phyloP scores from a whole-genome alignment of 345 rosid genomes.

The Hypericum perforatum region DNA sequence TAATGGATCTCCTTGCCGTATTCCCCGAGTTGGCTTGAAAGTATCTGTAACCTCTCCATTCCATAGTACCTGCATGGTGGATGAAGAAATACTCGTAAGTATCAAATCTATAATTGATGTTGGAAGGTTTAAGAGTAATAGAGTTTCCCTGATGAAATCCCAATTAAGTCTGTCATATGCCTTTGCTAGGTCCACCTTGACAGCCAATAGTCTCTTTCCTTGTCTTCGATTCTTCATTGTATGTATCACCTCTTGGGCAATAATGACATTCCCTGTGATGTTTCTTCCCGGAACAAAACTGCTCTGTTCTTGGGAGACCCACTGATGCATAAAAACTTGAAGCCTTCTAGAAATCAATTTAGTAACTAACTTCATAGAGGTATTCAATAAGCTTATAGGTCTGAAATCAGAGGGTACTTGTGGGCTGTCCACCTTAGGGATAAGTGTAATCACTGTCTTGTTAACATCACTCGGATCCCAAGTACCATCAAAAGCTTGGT shows the following conservation, averaged over 20 bases:
- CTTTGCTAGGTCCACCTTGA: neutral
- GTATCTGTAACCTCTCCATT: neutral
- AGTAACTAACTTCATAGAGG: neutral
- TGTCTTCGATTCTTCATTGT: neutral
- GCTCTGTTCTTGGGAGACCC: neutral
- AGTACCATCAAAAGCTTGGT: too few relatives aligned
- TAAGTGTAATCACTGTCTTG: too few relatives aligned
- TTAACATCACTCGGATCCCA: too few relatives aligned
- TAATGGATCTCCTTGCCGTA: neutral
- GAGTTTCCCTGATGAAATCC: neutral
- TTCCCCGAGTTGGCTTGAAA: neutral
- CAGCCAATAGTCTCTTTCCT: neutral
- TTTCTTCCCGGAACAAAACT: neutral
- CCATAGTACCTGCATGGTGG: neutral
- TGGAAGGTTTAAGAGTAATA: neutral
- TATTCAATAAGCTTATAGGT: too few relatives aligned
- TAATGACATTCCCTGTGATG: neutral
- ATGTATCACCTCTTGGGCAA: neutral
- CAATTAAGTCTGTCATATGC: neutral
- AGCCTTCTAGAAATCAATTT: neutral
- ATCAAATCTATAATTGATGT: neutral
- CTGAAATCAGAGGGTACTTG: too few relatives aligned
- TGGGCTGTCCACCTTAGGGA: too few relatives aligned
- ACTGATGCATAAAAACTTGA: neutral
- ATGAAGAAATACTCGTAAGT: neutral